Evolutionary conservation across 2,329 filamentous ascomycete genomes (phyloP).

Genomic region (Trichophyton rubrum): DNA sequence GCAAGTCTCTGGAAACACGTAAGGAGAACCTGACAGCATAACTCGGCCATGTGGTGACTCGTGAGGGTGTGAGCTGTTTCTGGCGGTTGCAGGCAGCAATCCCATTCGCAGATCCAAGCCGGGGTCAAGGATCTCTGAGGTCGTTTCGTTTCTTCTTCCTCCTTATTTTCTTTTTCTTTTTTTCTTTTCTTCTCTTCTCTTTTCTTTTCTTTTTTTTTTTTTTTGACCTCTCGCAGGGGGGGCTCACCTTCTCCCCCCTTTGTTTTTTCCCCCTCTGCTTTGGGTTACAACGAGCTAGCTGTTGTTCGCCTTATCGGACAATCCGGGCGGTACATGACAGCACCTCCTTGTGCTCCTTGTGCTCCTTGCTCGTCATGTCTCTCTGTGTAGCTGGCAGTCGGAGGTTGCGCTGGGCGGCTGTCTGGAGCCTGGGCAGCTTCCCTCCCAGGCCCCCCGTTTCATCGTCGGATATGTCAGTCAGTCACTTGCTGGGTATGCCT

Average conservation of each 20-base stretch:
- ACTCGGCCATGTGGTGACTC: constrained; percentile 1
- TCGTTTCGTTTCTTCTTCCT: not conserved
- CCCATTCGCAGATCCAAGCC: constrained; percentile 2
- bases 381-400: not conserved
- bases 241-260: too few relatives aligned
- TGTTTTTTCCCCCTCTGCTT: not conserved
- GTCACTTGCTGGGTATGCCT: too few relatives aligned
- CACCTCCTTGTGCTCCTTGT: not conserved
- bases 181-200: not conserved
- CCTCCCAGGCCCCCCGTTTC: not conserved
- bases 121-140: not conserved
- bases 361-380: not conserved
- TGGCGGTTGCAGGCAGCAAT: constrained; percentile 4
- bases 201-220: not conserved
- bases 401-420: not conserved
- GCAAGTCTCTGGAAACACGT: not conserved
- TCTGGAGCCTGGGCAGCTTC: not conserved
- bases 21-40: not conserved
- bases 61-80: constrained; percentile 4
- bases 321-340: not conserved
- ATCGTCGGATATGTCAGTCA: not conserved
- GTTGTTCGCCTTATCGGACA: not conserved
- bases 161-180: not conserved
- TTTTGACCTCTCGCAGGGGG: too few relatives aligned
- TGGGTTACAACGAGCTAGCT: not conserved